phyloP scores from a whole-genome alignment of 805 yeast genomes.

The Kluyveromyces starmeri region DNA sequence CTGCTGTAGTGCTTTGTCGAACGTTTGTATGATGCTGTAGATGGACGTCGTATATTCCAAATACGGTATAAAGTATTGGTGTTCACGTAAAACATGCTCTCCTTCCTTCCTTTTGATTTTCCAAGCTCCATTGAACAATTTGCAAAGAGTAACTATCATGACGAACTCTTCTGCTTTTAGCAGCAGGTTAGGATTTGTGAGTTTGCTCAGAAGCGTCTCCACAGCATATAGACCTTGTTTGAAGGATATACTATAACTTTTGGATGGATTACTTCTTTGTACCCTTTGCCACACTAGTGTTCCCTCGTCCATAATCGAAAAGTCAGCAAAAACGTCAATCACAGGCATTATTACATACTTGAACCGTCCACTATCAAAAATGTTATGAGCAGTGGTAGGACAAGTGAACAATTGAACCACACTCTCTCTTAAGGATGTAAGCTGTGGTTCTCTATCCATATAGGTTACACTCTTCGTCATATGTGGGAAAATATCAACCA shows the following conservation, averaged over 20 bases:
- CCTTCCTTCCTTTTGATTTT: conserved; percentile 51
- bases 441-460: conserved; percentile 83
- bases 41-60: conserved; percentile 39
- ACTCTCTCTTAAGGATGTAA: conserved; percentile 60
- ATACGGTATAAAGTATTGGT: conserved; percentile 41
- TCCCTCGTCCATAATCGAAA: conserved; percentile 32
- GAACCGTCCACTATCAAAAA: conserved; percentile 34
- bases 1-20: conserved; percentile 23
- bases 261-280: conserved; percentile 26
- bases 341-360: conserved; percentile 41
- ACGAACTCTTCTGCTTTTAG: conserved; percentile 32
- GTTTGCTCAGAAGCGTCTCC: conserved; percentile 30
- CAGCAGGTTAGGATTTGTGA: conserved; percentile 25
- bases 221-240: conserved; percentile 30
- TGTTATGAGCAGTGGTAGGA: conserved; percentile 60
- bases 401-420: conserved; percentile 86
- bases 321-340: conserved; percentile 35
- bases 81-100: conserved; percentile 58
- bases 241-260: conserved; percentile 28
- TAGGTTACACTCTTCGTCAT: conserved; percentile 40
- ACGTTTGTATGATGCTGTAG: conserved; percentile 33
- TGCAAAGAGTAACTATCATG: conserved; percentile 38
- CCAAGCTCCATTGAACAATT: conserved; percentile 51
- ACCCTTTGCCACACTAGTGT: conserved; percentile 29
- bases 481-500: conserved; percentile 46